phyloP scores from a whole-genome alignment of 2,329 filamentous ascomycete genomes.

The Lecanicillium sp. region DNA sequence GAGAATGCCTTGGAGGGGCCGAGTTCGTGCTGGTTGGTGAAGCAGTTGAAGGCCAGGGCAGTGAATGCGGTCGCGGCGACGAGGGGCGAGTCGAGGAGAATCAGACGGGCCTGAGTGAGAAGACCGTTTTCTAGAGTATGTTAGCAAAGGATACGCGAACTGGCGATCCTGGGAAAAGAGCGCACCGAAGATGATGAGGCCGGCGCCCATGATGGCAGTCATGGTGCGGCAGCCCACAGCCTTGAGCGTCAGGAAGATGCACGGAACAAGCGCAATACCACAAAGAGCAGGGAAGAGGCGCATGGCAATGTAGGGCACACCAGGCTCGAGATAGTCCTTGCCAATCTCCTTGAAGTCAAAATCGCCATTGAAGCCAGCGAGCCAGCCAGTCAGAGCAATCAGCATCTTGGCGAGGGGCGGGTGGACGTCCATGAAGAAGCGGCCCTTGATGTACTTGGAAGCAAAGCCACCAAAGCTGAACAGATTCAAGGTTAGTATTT shows the following conservation, averaged over 20 bases:
- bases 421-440: constrained; percentile 99
- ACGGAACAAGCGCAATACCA: constrained; percentile 80
- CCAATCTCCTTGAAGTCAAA: constrained; percentile 99
- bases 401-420: constrained; percentile 94
- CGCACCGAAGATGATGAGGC: constrained; percentile 83
- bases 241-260: constrained; percentile 92
- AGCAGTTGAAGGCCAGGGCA: constrained; percentile 80
- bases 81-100: constrained; percentile 90
- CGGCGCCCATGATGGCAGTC: constrained; percentile 74
- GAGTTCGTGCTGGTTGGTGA: constrained; percentile 94
- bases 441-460: constrained; percentile 98
- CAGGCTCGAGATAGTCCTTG: constrained; percentile 93
- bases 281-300: constrained; percentile 84
- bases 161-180: constrained; percentile 16
- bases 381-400: constrained; percentile 87
- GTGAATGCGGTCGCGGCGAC: constrained; percentile 91
- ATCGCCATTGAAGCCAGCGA: constrained; percentile 88
- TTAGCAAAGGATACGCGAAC: constrained; percentile 18
- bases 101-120: constrained; percentile 87
- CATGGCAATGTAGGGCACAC: constrained; percentile 97
- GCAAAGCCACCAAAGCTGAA: constrained; percentile 92
- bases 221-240: constrained; percentile 80
- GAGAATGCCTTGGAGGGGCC: constrained; percentile 83
- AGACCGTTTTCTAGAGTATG: constrained; percentile 73
- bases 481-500: constrained; percentile 1